Evolutionary conservation across 2,329 filamentous ascomycete species (phyloP).

Genomic region (Xylariaceae sp.): DNA sequence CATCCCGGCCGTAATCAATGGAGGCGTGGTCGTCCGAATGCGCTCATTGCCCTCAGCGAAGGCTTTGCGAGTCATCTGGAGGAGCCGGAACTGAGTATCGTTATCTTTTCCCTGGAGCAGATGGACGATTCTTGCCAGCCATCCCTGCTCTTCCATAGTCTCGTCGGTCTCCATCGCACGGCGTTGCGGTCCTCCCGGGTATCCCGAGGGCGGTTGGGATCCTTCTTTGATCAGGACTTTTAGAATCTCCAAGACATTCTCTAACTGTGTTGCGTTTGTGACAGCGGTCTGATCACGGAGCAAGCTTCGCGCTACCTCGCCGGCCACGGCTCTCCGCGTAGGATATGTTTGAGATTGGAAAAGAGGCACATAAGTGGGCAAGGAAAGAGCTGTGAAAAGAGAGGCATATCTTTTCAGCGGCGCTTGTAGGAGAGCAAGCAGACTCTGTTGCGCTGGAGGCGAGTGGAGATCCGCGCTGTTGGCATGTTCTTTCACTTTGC

Average conservation of each 20-base stretch:
- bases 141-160: constrained; percentile 96
- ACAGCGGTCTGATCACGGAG: constrained; percentile 79
- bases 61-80: constrained; percentile 82
- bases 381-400: constrained; percentile 89
- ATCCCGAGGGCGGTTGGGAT: constrained; percentile 75
- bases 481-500: constrained; percentile 81
- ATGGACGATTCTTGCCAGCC: constrained; percentile 89
- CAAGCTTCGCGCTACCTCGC: constrained; percentile 79
- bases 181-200: constrained; percentile 75
- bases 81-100: constrained; percentile 87
- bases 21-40: constrained; percentile 91
- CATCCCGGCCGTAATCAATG: constrained; percentile 83
- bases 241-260: constrained; percentile 83
- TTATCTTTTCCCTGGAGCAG: constrained; percentile 80
- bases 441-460: constrained; percentile 77
- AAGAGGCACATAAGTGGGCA: constrained; percentile 88
- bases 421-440: constrained; percentile 84
- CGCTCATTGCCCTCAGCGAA: constrained; percentile 91
- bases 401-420: constrained; percentile 88
- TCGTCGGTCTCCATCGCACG: constrained; percentile 85
- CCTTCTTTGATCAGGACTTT: constrained; percentile 93
- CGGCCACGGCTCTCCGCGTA: constrained; percentile 84
- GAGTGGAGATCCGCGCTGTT: constrained; percentile 97
- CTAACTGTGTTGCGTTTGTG: constrained; percentile 71
- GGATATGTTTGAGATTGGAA: constrained; percentile 90